A percentile compares a stretch with the other conserved stretches of the same genome.
Evolutionary conservation across 768 basidiomycete species (phyloP).

Genomic region (Astraeus odoratus): DNA sequence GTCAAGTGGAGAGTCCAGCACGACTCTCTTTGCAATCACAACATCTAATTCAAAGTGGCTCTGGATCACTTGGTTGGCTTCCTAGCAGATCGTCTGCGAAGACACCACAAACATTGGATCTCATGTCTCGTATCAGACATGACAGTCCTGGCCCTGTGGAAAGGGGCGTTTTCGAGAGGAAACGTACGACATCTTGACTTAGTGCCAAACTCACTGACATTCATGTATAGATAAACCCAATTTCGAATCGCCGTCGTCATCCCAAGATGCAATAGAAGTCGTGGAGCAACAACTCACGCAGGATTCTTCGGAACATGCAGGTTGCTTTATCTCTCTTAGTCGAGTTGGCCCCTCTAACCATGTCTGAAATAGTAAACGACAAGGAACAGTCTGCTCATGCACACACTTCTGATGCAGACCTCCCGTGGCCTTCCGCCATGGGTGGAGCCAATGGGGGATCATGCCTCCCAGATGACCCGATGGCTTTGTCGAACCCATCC

Average conservation of each 20-base stretch:
- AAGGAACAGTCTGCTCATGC: conserved; percentile 2
- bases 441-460: conserved; percentile 10
- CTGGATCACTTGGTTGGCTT: too few relatives aligned
- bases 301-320: conserved; percentile 12
- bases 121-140: conserved; percentile 10
- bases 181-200: conserved; percentile 2
- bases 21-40: too few relatives aligned
- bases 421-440: conserved; percentile 22
- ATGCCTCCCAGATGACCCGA: not conserved
- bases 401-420: conserved; percentile 13
- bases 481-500: not conserved
- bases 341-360: not conserved
- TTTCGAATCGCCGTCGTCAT: conserved; percentile 28
- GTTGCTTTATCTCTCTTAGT: not conserved
- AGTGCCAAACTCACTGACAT: not conserved
- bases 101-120: not conserved
- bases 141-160: too few relatives aligned
- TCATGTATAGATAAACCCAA: conserved; percentile 6
- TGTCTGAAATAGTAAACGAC: not conserved
- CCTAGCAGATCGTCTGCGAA: too few relatives aligned
- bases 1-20: too few relatives aligned
- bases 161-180: conserved; percentile 17
- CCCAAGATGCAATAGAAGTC: conserved; percentile 34
- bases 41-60: too few relatives aligned
- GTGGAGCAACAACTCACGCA: conserved; percentile 48